Base-by-base conservation (phyloP, 2,329 filamentous ascomycete genomes). In the Ilyonectria mors-panacis region DNA sequence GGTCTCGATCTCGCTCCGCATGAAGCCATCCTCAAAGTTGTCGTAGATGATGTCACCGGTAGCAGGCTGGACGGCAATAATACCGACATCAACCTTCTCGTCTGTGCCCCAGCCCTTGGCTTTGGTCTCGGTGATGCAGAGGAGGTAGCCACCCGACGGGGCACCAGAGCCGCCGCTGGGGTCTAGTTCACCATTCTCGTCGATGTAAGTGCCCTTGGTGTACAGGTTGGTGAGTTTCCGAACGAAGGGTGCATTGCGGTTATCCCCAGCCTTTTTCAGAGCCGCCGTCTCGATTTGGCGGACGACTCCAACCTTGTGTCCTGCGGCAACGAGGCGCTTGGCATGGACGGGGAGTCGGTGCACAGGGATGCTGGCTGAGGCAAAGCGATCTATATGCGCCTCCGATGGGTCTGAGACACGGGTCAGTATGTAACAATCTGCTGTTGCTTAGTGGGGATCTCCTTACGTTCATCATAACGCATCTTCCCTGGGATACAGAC, bases 21-120 rank as follows among this genome's bases (percentile, higher is more conserved):
- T 97, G 82, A 98, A 98, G 2, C 95, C 94, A 76, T 99, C 96
- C 74, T 98, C 94, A 74, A 99, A 99, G 66, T 92, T 91, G 77
- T 99, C 96, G 75, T 98, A 97, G 63, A 98, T 92, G 74, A 99
- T 94, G 79, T 98, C 95, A 63, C 96, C 96, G 0, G 96, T 99
- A 1, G 94, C 93, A 9, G 96, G 96, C 76, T 99, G 96, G 5
- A 99, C 96, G 28, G 96, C 96, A 23, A 99, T 86, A 65, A 99
- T 89, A 1, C 96, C 96, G 26, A 98, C 91, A 63, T 96, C 90
- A 1, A 98, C 95, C 76, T 93, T 97, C 78, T 99, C 96, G 77
- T 98, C 95, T 0, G 94, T 95, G 2, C 94, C 94, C 81, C 87
- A 91, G 73, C 88, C 87, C 60, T 95, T 96, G 74, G 87, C 85